Evolutionary conservation across 768 basidiomycete genomes (phyloP).

Genomic region (Trametes cingulata): DNA sequence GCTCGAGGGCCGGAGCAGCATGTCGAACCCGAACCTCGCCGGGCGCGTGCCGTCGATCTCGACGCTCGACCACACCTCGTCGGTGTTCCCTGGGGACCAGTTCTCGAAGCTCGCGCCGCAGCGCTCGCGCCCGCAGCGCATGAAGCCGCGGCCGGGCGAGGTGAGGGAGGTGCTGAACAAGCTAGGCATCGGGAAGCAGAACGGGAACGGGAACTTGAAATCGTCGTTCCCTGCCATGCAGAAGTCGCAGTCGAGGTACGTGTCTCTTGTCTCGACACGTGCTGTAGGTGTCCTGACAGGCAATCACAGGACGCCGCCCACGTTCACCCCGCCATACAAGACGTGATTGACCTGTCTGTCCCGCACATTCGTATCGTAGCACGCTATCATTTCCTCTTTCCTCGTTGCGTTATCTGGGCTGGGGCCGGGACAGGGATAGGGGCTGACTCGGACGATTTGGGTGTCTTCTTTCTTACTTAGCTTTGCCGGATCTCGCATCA

Average conservation of each 20-base stretch:
- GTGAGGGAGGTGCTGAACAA: slow-evolving; percentile 81
- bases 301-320: slow-evolving; percentile 18
- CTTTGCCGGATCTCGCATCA: neutral
- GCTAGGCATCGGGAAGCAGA: slow-evolving; percentile 77
- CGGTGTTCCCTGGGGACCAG: slow-evolving; percentile 39
- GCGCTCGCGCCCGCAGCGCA: slow-evolving; percentile 52
- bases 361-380: neutral
- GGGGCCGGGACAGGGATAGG: neutral
- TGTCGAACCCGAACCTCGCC: slow-evolving; percentile 74
- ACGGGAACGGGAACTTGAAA: slow-evolving; percentile 62
- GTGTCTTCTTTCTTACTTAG: neutral
- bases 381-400: neutral
- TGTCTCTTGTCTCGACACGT: neutral
- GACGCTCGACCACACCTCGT: slow-evolving; percentile 70
- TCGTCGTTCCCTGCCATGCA: slow-evolving; percentile 66
- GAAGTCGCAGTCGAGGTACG: slow-evolving; percentile 45
- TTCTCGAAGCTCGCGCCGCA: slow-evolving; percentile 51
- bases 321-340: slow-evolving; percentile 38
- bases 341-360: slow-evolving; percentile 20
- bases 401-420: neutral
- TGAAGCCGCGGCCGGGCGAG: slow-evolving; percentile 59
- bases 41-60: slow-evolving; percentile 70
- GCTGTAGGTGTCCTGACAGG: neutral
- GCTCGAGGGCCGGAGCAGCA: slow-evolving; percentile 79
- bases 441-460: slow-evolving; percentile 3